Evolutionary conservation across 2,329 filamentous ascomycete genomes (phyloP).

Genomic region (Paramyrothecium roridum): DNA sequence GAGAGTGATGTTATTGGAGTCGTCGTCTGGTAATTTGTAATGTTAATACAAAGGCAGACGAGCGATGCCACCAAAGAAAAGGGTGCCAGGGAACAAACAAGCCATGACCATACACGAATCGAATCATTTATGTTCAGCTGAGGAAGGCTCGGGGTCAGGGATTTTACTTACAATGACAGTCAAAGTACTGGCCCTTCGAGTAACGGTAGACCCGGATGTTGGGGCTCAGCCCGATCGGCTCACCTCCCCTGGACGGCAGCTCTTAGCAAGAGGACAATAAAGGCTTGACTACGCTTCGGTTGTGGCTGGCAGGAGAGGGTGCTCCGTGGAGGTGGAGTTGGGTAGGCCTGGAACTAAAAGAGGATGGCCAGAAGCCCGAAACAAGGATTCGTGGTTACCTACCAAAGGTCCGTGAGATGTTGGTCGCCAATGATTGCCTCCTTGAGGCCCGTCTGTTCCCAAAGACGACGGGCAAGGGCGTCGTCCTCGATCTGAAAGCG

Average conservation of each 20-base stretch:
- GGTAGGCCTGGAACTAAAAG: too few species aligned
- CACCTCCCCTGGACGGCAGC: slow-evolving; percentile 66
- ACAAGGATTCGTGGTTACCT: slow-evolving; percentile 15
- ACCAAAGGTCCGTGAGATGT: slow-evolving; percentile 41
- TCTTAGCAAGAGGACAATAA: not conserved
- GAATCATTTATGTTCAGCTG: not conserved
- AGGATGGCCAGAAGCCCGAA: not conserved
- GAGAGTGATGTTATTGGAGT: slow-evolving; percentile 71
- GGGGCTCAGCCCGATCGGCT: slow-evolving; percentile 78
- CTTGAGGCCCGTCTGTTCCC: slow-evolving; percentile 72
- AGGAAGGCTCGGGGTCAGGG: not conserved
- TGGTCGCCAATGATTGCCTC: slow-evolving; percentile 48
- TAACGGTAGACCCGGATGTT: slow-evolving; percentile 92
- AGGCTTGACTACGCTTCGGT: not conserved
- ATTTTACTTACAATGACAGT: slow-evolving; percentile 72
- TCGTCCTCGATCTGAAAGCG: slow-evolving; percentile 79
- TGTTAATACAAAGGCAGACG: not conserved
- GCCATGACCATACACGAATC: not conserved
- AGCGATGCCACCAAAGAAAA: not conserved
- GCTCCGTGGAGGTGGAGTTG: not conserved
- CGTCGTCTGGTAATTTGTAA: slow-evolving; percentile 66
- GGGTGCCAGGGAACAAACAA: not conserved
- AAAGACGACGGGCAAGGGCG: slow-evolving; percentile 70
- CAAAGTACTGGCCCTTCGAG: slow-evolving; percentile 82
- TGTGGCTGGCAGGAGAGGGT: not conserved